Evolutionary conservation across 164 flowering plant species (phyloP), one percentile per base, ranked within the genome.

Genomic region (Tetracentron sinense): DNA sequence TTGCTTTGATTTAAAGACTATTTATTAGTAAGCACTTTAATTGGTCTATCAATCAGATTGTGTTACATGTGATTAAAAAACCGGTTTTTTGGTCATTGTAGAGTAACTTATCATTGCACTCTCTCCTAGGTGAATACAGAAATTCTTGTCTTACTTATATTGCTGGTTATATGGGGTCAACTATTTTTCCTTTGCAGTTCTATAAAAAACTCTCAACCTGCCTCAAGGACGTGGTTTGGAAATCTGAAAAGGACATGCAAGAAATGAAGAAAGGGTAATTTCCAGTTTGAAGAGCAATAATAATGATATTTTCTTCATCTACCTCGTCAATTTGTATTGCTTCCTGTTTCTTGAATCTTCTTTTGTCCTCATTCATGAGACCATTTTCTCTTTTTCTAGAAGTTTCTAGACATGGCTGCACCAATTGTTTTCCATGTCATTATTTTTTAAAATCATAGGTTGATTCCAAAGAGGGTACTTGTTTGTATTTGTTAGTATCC

Each of bases 211-310:
- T 94, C n/a, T 89, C 98, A 1, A 83, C 81, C 51, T 27, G 82
- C 65, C 92, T 94, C 17, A 79, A 87, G 49, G 91, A 91, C 60
- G 95, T 93, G 10, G 98, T 93, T 17, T 93, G 98, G 98, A 93
- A 87, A 70, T 81, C 91, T 14, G 96, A 85, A 54, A 94, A 90
- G 29, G 98, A 89, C 57, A 82, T 79, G 92, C 79, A 87, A 72
- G 72, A 75, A n/a, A 57, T 51, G 29, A 69, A 51, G 14, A 44
- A 19, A 53, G 42, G 42, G 7, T 49, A 47, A 63, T 25, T 19
- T 42, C 31, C 22, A 33, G 29, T 44, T 31, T 47, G 56, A 31
- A 31, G 42, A 16, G 22, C n/a, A 7, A 50, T 33, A 20, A 14
- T 6, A 64, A 2, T 53, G 30, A 55, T 54, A 28, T 11, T 6